Percentiles rank a stretch among this genome's conserved stretches.
These are phyloP conservation scores for Basidiobolus meristosporus DNA, from an alignment of 371 early-diverging fungal genomes.

Conservation along the genomic window DNA sequence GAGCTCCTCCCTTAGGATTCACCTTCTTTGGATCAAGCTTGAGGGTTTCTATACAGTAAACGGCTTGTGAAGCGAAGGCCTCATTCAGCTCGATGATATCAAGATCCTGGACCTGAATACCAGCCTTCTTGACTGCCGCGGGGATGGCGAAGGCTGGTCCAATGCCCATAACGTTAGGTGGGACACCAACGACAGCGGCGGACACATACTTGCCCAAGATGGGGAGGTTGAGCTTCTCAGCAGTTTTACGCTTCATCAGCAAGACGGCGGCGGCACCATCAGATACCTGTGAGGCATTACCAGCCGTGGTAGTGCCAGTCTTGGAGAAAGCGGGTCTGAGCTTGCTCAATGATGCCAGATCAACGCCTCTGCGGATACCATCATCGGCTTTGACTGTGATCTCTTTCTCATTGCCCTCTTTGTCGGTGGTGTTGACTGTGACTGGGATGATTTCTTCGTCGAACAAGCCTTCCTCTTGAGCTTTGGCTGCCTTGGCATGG, in stretches of 20 bases:
- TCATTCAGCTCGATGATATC: slow-evolving; percentile 84
- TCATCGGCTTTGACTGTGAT: slow-evolving; percentile 66
- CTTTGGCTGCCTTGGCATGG: slow-evolving; percentile 59
- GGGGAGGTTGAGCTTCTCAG: slow-evolving; percentile 70
- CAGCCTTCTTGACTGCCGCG: slow-evolving; percentile 63
- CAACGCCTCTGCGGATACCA: slow-evolving; percentile 75
- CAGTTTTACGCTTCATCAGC: slow-evolving; percentile 84
- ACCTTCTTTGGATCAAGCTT: slow-evolving; percentile 73
- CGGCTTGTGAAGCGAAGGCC: slow-evolving; percentile 95
- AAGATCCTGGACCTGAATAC: slow-evolving; percentile 58
- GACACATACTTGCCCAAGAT: slow-evolving; percentile 80
- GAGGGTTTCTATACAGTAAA: slow-evolving; percentile 79
- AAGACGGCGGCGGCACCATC: slow-evolving; percentile 97
- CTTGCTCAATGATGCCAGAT: slow-evolving; percentile 61
- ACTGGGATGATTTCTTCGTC: slow-evolving; percentile 87
- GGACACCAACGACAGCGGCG: slow-evolving; percentile 82
- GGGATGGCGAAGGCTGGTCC: slow-evolving; percentile 94
- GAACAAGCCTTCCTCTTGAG: slow-evolving; percentile 83
- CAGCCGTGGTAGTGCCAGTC: slow-evolving; percentile 85
- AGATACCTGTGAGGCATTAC: slow-evolving; percentile 95
- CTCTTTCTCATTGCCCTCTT: slow-evolving; percentile 36
- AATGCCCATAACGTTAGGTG: slow-evolving; percentile 89
- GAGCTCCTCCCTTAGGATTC: slow-evolving; percentile 97
- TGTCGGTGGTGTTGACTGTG: slow-evolving; percentile 46
- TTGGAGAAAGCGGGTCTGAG: slow-evolving; percentile 82